These are phyloP conservation scores for Lunasporangiospora selenospora DNA, from an alignment of 192 early-diverging fungal genomes.

Conservation along the genomic window DNA sequence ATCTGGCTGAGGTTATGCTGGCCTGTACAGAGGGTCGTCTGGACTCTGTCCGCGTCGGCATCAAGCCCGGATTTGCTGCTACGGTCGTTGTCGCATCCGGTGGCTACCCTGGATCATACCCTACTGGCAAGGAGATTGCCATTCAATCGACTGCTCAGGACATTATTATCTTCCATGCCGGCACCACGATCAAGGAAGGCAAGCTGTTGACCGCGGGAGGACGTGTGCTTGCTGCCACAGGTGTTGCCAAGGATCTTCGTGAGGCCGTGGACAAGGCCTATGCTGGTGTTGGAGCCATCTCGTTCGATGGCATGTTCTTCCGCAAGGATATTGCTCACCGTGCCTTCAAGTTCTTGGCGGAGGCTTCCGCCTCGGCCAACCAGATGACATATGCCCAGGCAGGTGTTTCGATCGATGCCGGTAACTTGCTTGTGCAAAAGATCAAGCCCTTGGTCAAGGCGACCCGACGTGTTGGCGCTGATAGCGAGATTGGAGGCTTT, in stretches of 20 bases:
- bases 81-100: slow-evolving; percentile 93
- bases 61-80: slow-evolving; percentile 80
- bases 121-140: slow-evolving; percentile 81
- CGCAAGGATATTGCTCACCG: slow-evolving; percentile 94
- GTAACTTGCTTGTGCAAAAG: slow-evolving; percentile 92
- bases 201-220: slow-evolving; percentile 89
- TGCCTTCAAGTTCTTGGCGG: slow-evolving; percentile 52
- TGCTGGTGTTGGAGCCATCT: slow-evolving; percentile 62
- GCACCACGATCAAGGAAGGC: slow-evolving; percentile 68
- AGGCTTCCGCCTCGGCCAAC: slow-evolving; percentile 42
- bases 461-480: slow-evolving; percentile 91
- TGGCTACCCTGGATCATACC: slow-evolving; percentile 92
- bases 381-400: slow-evolving; percentile 92
- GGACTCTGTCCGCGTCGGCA: slow-evolving; percentile 81
- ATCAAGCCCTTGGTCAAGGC: slow-evolving; percentile 96
- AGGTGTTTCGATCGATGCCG: slow-evolving; percentile 96
- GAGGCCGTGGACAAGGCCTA: slow-evolving; percentile 85
- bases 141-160: slow-evolving; percentile 55
- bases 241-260: slow-evolving; percentile 73
- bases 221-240: slow-evolving; percentile 94
- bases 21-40: slow-evolving; percentile 90
- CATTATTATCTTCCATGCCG: slow-evolving; percentile 89
- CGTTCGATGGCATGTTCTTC: slow-evolving; percentile 90
- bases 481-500: slow-evolving; percentile 98
- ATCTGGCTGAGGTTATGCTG: slow-evolving; percentile 87